phyloP scores from a whole-genome alignment of 768 basidiomycete genomes.

The Boletus pseudopeckii region DNA sequence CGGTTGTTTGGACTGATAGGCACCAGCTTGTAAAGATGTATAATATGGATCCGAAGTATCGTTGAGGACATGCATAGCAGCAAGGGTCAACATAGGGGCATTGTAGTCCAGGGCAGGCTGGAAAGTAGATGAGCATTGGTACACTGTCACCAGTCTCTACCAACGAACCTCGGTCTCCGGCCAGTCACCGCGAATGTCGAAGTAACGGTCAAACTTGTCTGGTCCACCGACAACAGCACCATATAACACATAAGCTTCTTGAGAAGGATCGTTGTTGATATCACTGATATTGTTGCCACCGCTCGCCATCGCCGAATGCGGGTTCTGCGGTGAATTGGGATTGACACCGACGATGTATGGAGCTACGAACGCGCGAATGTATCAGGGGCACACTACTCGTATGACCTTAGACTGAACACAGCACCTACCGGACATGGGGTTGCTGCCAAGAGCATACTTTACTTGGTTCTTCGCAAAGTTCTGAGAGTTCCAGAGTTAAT shows the following conservation, averaged over 20 bases:
- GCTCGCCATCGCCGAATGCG: conserved; percentile 85
- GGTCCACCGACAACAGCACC: conserved; percentile 91
- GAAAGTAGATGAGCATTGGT: conserved; percentile 9
- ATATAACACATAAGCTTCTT: conserved; percentile 76
- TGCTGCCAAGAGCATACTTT: conserved; percentile 81
- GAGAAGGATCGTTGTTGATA: conserved; percentile 68
- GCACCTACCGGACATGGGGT: conserved; percentile 77
- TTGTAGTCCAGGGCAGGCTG: conserved; percentile 86
- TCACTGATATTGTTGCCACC: conserved; percentile 69
- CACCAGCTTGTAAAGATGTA: conserved; percentile 64
- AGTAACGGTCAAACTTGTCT: conserved; percentile 69
- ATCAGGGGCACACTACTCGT: neutral
- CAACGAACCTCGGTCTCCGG: conserved; percentile 72
- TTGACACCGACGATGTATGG: conserved; percentile 82
- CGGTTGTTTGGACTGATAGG: conserved; percentile 59
- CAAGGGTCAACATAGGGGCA: conserved; percentile 83
- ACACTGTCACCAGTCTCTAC: neutral
- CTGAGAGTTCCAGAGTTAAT: conserved; percentile 35
- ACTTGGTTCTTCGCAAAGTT: conserved; percentile 73
- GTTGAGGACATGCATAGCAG: conserved; percentile 72
- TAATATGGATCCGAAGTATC: conserved; percentile 74
- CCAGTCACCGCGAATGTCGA: conserved; percentile 87
- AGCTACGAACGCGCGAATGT: neutral
- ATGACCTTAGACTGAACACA: neutral
- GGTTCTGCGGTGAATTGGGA: conserved; percentile 87